Evolutionary conservation across 2,329 filamentous ascomycete genomes (phyloP), one percentile per base, ranked within the genome.

Genomic region (Plectosphaerella cucumerina): DNA sequence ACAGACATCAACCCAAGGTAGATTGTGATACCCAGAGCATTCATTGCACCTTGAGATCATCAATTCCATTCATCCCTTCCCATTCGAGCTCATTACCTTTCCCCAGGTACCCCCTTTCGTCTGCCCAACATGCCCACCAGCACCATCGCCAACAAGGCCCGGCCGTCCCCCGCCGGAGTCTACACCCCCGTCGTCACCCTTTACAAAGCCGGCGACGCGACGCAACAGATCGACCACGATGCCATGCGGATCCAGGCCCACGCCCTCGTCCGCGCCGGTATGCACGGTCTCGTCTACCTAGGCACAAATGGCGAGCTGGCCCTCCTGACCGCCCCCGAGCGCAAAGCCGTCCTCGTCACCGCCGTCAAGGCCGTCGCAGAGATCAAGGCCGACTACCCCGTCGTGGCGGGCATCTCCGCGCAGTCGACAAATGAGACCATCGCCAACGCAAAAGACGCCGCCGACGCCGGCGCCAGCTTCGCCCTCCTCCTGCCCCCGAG

Each of bases 391-490:
- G 52, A 66, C 14, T 71, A 72, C 42, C 74, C 73, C 1, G 63
- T 76, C 3, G 69, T 75, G 3, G 74, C 73, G 4, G 74, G 74
- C 5, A 70, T 75, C 20, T 72, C 68, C 0, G 73, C 68, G 1
- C 81, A 86, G 55, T 87, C 84, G 1, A 86, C 83, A 2, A 76
- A 81, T 51, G 85, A 89, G 65, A 81, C 83, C 11, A 80, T 89
- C 50, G 72, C 82, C 48, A 73, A 88, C 12, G 87, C 84, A 65
- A 71, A 73, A 48, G 85, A 89, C 59, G 85, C 86, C 5, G 77
- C 78, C 21, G 71, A 70, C 12, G 76, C 82, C 12, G 87, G 87
- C 34, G 86, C 82, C 54, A 83, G 85, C 60, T 84, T 85, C 58
- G 84, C 80, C 6, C 74, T 90, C 48, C 74, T 90, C 1, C 76